Percentiles rank a stretch among this genome's conserved stretches.
phyloP scores from a whole-genome alignment of 352 stramenopile genomes.

The Elongisporangium anandrum region DNA sequence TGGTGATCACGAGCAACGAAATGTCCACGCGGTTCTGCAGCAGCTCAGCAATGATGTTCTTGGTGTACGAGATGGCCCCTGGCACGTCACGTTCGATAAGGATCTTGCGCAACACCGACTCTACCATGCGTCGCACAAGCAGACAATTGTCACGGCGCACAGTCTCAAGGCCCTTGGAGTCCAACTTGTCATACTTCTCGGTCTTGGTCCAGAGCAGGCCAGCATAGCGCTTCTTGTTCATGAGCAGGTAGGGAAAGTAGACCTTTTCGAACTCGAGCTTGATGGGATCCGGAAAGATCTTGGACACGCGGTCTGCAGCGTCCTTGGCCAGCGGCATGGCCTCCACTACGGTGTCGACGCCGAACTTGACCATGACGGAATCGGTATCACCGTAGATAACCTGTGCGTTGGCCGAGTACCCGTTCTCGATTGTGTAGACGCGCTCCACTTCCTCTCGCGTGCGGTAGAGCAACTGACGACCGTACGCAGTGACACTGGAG shows the following conservation, averaged over 20 bases:
- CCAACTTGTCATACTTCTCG: slow-evolving; percentile 99
- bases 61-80: slow-evolving; percentile 96
- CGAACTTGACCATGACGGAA: slow-evolving; percentile 99
- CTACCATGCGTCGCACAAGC: slow-evolving; percentile 96
- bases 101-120: slow-evolving; percentile 98
- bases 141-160: slow-evolving; percentile 99
- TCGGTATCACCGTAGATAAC: slow-evolving; percentile 99
- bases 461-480: slow-evolving; percentile 95
- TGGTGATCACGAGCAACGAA: slow-evolving; percentile 99
- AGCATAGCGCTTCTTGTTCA: slow-evolving; percentile 99
- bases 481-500: slow-evolving; percentile 97
- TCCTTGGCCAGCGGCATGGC: slow-evolving; percentile 98
- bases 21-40: slow-evolving; percentile 99
- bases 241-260: slow-evolving; percentile 99
- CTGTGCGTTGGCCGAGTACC: slow-evolving; percentile 93
- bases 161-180: slow-evolving; percentile 98
- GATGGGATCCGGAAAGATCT: slow-evolving; percentile 97
- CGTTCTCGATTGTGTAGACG: slow-evolving; percentile 92
- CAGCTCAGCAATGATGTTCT: slow-evolving; percentile 96
- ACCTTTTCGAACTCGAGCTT: slow-evolving; percentile 99
- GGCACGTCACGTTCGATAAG: slow-evolving; percentile 96
- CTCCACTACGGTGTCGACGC: slow-evolving; percentile 92
- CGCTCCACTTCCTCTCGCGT: slow-evolving; percentile 97
- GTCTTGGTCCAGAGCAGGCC: slow-evolving; percentile 78
- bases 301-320: slow-evolving; percentile 93